Evolutionary conservation across 2,329 filamentous ascomycete species (phyloP).

Genomic region (Hansfordia pulvinata): DNA sequence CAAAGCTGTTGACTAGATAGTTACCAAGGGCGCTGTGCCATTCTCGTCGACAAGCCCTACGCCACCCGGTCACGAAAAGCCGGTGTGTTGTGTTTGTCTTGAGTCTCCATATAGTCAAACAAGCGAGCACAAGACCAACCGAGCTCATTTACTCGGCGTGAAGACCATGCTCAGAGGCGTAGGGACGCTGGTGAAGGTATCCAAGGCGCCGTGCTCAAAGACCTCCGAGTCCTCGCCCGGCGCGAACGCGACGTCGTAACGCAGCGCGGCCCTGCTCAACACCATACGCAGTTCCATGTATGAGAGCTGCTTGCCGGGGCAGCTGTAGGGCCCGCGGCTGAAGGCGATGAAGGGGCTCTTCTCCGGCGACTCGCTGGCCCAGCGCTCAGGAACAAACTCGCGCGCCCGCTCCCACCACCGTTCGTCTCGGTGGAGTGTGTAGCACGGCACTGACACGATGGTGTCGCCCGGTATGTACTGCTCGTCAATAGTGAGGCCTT

Average conservation of each 20-base stretch:
- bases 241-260: constrained; percentile 10
- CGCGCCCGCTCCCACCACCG: background rate
- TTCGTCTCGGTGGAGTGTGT: constrained; percentile 7
- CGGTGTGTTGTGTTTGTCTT: no score
- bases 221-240: constrained; percentile 8
- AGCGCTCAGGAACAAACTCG: constrained; percentile 2
- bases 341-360: no score
- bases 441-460: constrained; percentile 4
- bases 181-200: constrained; percentile 10
- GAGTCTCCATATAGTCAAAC: no score
- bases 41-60: no score
- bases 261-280: constrained; percentile 5
- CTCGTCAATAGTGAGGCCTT: constrained; percentile 18
- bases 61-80: no score
- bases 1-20: no score
- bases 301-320: constrained; percentile 11
- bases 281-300: constrained; percentile 8
- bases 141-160: no score
- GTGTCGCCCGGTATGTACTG: constrained; percentile 17
- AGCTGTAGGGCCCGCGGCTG: constrained; percentile 8
- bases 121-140: no score
- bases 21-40: no score
- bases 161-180: no score
- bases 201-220: constrained; percentile 8
- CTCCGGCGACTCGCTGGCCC: no score